Evolutionary conservation across 192 early-diverging fungal species (phyloP), one percentile per base, ranked within the genome.

Genomic region (Spizellomyces punctatus): DNA sequence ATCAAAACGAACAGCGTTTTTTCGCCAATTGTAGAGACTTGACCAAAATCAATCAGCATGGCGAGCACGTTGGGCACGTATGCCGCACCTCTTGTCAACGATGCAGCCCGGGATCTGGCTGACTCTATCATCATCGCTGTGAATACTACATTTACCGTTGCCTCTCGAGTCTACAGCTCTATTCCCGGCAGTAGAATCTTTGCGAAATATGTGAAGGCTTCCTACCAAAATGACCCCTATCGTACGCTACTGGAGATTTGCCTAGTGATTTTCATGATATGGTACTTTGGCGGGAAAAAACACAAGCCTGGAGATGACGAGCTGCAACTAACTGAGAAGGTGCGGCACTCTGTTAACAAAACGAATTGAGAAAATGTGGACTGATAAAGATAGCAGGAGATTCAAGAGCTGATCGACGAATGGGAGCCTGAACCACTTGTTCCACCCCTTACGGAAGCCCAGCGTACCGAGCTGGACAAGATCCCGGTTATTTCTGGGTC

Each of bases 341-440:
- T 91, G 78, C n/a, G 54, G 21, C 21, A 9, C 59, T 12, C 43
- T 66, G 64, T 27, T n/a, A 2, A 1, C 1, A 12, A 22, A 27
- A 22, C 22, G 4, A 22, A 27, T 2, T 27, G 2, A 0, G 22
- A 19, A 61, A 22, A 0, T 61, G 59, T 36, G 27, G 14, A 19
- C 12, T 12, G 12, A 12, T 14, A 19, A 36, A 61, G 17, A 7
- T 12, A 48, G 16, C 81, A 93, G 94, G 96, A 99, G 78, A 86
- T 99, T 44, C 91, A 97, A 79, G 95, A 99, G 69, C 86, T 97
- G 12, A 88, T 93, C 22, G 90, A 94, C 46, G 95, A 97, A 65
- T 99, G 96, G 96, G 90, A 89, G 67, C 95, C 96, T 6, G 96
- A 99, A 80, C 90, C 95, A 16, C 83, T 99, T n/a, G 92, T 94